Percentiles rank a stretch among this genome's conserved stretches.
These are phyloP conservation scores for Apophysomyces elegans DNA, from an alignment of 371 early-diverging fungal species.

Conservation along the genomic window DNA sequence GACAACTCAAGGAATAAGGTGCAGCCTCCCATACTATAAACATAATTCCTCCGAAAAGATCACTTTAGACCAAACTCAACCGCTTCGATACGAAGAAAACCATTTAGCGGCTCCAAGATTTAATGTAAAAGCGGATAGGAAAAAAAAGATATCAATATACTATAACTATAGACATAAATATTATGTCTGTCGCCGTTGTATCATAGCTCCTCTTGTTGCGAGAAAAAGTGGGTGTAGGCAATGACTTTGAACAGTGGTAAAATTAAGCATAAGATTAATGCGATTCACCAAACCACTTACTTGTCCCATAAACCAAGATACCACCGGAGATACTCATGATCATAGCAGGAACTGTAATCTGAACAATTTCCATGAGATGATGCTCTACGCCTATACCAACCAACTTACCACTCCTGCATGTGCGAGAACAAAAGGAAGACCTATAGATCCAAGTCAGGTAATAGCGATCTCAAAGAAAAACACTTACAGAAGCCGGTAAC, in stretches of 20 bases:
- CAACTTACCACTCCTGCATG: conserved; percentile 70
- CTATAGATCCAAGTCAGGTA: conserved; percentile 24
- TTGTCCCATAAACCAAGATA: conserved; percentile 86
- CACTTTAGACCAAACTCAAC: no score
- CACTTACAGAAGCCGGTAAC: conserved; percentile 88
- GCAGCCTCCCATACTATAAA: no score
- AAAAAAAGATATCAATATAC: no score
- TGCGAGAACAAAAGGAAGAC: conserved; percentile 74
- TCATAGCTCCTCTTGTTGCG: conserved; percentile 25
- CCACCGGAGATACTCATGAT: conserved; percentile 88
- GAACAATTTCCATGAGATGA: conserved; percentile 17
- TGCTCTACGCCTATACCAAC: background rate
- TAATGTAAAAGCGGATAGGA: no score
- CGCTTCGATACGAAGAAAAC: no score
- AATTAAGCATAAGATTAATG: background rate
- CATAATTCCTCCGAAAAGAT: no score
- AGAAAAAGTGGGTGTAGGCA: conserved; percentile 53
- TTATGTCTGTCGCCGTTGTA: no score
- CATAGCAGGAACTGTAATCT: conserved; percentile 83
- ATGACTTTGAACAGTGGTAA: conserved; percentile 33
- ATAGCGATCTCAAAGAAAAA: background rate
- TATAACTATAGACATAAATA: no score
- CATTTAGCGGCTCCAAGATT: no score
- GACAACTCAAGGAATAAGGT: no score
- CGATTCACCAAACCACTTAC: conserved; percentile 35